Conservation (phyloP, 1,284 basidiomycete species). For the Ceratobasidium sp. region DNA sequence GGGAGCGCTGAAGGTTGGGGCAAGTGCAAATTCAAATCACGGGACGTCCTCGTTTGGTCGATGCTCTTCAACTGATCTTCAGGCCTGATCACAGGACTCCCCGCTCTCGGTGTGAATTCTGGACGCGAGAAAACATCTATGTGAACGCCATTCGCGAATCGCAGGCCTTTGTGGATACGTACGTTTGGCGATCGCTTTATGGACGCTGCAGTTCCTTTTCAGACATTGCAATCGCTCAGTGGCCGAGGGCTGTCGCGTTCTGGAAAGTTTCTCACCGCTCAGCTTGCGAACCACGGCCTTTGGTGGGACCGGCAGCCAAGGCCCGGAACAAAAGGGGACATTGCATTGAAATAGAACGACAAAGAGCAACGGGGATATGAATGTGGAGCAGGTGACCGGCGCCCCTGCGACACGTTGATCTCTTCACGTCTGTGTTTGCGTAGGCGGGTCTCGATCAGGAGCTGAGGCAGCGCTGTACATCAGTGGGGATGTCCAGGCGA, state of each 20-base stretch:
- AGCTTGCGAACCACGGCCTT: conserved; percentile 17
- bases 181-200: conserved; percentile 7
- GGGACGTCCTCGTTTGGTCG: conserved; percentile 31
- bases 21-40: conserved; percentile 24
- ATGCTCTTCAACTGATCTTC: conserved; percentile 39
- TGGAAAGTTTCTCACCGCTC: conserved; percentile 8
- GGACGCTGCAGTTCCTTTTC: background rate
- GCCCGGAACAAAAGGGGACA: conserved; percentile 15
- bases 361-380: background rate
- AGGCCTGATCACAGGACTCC: conserved; percentile 31
- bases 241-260: background rate
- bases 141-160: conserved; percentile 6
- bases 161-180: conserved; percentile 8
- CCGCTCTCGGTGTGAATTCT: conserved; percentile 25
- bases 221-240: no score
- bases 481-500: conserved; percentile 38
- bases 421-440: conserved; percentile 23
- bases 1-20: conserved; percentile 33
- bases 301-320: background rate
- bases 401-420: conserved; percentile 12
- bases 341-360: background rate
- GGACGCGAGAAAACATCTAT: conserved; percentile 27
- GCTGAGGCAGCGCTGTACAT: conserved; percentile 22
- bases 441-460: conserved; percentile 39
- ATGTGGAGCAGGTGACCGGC: conserved; percentile 28